Conservation (phyloP, 164 flowering plant genomes). For the Vitis amurensis region DNA sequence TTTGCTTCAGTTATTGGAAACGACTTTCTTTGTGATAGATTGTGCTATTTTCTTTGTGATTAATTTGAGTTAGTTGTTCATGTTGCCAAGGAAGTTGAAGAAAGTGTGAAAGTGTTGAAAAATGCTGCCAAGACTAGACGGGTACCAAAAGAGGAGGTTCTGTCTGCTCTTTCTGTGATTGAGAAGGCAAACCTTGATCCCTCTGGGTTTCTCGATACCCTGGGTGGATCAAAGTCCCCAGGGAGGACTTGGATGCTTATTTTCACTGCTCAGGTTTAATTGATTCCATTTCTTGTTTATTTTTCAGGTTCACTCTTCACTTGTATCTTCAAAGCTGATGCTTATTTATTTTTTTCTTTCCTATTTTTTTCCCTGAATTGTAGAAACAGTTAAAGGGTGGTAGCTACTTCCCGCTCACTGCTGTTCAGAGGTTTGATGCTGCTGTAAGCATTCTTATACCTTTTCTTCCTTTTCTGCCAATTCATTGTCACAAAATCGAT, state of each 20-base stretch:
- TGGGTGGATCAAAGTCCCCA: slow-evolving; percentile 84
- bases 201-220: slow-evolving; percentile 61
- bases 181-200: slow-evolving; percentile 85
- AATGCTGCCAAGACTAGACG: slow-evolving; percentile 80
- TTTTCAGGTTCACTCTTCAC: not conserved
- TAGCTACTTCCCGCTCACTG: slow-evolving; percentile 85
- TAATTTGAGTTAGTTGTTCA: not conserved
- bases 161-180: slow-evolving; percentile 64
- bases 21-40: too few species aligned
- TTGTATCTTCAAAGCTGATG: not conserved
- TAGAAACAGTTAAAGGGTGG: slow-evolving; percentile 66
- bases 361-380: slow-evolving; percentile 3
- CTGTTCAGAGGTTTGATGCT: slow-evolving; percentile 95
- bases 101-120: slow-evolving; percentile 75
- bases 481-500: not conserved
- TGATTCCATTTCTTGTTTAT: not conserved
- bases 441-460: slow-evolving; percentile 55
- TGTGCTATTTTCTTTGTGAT: not conserved
- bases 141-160: slow-evolving; percentile 57
- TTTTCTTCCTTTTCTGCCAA: not conserved
- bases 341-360: not conserved
- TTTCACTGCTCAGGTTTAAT: slow-evolving; percentile 73
- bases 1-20: too few species aligned
- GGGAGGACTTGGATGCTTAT: slow-evolving; percentile 98
- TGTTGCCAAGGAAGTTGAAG: slow-evolving; percentile 56